Conservation (phyloP, 2,329 filamentous ascomycete species). For the Myriosclerotinia scirpicola region DNA sequence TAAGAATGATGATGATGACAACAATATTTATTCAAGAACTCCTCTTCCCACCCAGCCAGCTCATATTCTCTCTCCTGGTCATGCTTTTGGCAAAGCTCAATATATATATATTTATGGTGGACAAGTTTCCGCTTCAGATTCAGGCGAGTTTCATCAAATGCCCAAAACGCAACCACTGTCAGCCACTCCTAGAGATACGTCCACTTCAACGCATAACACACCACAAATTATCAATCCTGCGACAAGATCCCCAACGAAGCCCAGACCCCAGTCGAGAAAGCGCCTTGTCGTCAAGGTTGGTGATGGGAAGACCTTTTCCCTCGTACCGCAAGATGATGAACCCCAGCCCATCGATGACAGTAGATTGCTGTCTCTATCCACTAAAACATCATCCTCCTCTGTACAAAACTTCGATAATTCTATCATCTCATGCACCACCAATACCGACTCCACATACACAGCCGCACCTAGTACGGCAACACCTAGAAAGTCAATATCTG, state of each 20-base stretch:
- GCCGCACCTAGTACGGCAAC: constrained; percentile 33
- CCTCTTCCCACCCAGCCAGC: constrained; percentile 40
- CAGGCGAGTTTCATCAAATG: constrained; percentile 36
- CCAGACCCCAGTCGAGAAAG: constrained; percentile 35
- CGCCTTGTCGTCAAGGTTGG: constrained; percentile 35
- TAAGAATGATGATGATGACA: constrained; percentile 23
- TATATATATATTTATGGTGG: constrained; percentile 15
- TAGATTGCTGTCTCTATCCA: constrained; percentile 26
- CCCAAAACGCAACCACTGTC: constrained; percentile 30
- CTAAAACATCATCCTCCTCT: constrained; percentile 36
- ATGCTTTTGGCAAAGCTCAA: constrained; percentile 26
- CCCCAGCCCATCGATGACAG: constrained; percentile 29
- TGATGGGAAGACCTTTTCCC: constrained; percentile 40
- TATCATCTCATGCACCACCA: constrained; percentile 37
- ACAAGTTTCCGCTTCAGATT: constrained; percentile 31
- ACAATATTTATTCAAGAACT: constrained; percentile 38
- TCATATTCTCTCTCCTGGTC: constrained; percentile 36
- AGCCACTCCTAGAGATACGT: constrained; percentile 31
- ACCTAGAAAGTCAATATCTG: constrained; percentile 34
- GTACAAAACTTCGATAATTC: constrained; percentile 34
- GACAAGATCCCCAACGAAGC: constrained; percentile 36
- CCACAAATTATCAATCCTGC: constrained; percentile 33
- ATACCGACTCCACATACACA: constrained; percentile 27
- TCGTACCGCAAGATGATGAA: constrained; percentile 36
- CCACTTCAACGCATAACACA: constrained; percentile 33